Evolutionary conservation across 2,329 filamentous ascomycete species (phyloP).

Genomic region (Aspergillus puulaauensis): DNA sequence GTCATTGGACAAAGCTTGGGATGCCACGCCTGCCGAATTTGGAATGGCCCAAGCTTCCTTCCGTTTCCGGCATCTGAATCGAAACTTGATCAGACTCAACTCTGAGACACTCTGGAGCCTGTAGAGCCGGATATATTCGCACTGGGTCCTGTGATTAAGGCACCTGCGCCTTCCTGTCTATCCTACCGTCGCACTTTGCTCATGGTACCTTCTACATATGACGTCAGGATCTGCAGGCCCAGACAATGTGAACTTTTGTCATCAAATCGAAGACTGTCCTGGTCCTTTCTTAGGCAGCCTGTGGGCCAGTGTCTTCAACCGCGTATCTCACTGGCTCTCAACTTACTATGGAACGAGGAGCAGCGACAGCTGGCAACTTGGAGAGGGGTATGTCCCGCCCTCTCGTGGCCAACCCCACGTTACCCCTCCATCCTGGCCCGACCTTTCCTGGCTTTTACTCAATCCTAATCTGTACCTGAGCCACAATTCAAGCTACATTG

Average conservation of each 20-base stretch:
- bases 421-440: not conserved
- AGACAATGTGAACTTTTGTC: not conserved
- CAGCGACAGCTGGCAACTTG: constrained; percentile 1
- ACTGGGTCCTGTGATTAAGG: not conserved
- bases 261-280: not conserved
- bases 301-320: not conserved
- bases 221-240: constrained; percentile 3
- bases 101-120: too few species aligned
- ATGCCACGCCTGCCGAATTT: not conserved
- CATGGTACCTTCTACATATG: not conserved
- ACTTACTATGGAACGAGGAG: not conserved
- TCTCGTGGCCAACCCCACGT: constrained; percentile 1
- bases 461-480: not conserved
- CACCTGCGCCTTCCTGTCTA: not conserved
- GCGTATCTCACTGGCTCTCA: constrained; percentile 4
- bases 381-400: not conserved
- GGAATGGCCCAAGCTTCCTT: not conserved
- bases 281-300: not conserved
- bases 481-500: not conserved
- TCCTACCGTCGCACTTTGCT: not conserved
- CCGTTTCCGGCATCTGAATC: not conserved
- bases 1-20: not conserved
- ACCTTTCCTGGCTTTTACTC: not conserved
- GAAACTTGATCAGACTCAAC: too few species aligned
- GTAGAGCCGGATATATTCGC: too few species aligned